Conservation (phyloP, 2,329 filamentous ascomycete species). For the Fusarium sp. region DNA sequence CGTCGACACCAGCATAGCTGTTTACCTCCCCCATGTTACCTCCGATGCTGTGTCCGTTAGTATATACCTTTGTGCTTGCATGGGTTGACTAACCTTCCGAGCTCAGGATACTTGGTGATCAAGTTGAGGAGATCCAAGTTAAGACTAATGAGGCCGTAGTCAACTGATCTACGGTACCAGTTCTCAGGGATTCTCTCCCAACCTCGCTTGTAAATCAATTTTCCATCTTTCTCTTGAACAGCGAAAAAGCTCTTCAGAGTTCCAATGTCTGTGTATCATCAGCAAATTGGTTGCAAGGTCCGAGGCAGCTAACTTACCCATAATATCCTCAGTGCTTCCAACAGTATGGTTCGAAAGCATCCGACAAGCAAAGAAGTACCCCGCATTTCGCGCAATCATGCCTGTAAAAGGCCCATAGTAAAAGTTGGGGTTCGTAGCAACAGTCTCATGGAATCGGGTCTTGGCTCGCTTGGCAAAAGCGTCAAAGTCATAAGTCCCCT, state of each 20-base stretch:
- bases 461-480: neutral
- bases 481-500: slow-evolving; percentile 21
- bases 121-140: slow-evolving; percentile 7
- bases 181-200: slow-evolving; percentile 15
- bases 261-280: neutral
- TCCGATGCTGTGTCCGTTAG: slow-evolving; percentile 2
- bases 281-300: rapidly evolving
- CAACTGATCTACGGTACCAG: slow-evolving; percentile 12
- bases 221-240: neutral
- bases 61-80: rapidly evolving
- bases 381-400: slow-evolving; percentile 15
- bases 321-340: neutral
- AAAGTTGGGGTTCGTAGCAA: slow-evolving; percentile 17
- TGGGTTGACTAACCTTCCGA: neutral
- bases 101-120: slow-evolving; percentile 12
- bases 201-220: slow-evolving; percentile 13
- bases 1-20: slow-evolving; percentile 13
- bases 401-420: slow-evolving; percentile 20
- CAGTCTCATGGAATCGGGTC: neutral
- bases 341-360: slow-evolving; percentile 16
- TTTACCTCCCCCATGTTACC: slow-evolving; percentile 17
- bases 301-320: neutral
- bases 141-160: slow-evolving; percentile 7
- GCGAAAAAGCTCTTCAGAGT: slow-evolving; percentile 14
- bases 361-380: slow-evolving; percentile 8